A percentile compares a stretch with the other conserved stretches of the same genome.
These are phyloP conservation scores for Fraxinus pennsylvanica DNA, from an alignment of 257 asterid genomes.

Conservation along the genomic window DNA sequence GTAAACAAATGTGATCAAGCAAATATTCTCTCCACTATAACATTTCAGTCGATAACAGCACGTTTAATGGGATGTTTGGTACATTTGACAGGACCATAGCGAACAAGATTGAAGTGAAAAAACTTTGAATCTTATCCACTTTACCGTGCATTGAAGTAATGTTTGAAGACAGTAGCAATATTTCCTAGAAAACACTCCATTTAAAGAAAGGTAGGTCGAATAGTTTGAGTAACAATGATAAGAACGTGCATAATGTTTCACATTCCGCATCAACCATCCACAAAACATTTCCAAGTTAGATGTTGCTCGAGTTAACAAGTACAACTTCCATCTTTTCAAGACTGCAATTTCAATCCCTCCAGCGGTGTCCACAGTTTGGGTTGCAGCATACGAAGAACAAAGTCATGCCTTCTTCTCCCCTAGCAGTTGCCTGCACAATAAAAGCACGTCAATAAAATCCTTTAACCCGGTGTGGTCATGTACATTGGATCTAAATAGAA, in stretches of 20 bases:
- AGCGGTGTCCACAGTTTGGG: slow-evolving; percentile 78
- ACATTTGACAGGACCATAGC: too few species aligned
- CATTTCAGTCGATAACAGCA: too few species aligned
- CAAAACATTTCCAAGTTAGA: not conserved
- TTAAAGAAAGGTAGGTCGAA: not conserved
- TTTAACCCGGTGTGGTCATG: not conserved
- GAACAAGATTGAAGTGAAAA: too few species aligned
- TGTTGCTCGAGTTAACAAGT: slow-evolving; percentile 8
- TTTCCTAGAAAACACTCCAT: not conserved
- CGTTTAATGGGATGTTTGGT: too few species aligned
- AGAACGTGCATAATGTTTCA: not conserved
- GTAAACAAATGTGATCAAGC: too few species aligned
- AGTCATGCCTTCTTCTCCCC: slow-evolving; percentile 97
- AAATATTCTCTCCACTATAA: too few species aligned
- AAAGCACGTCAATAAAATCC: not conserved
- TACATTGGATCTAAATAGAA: not conserved
- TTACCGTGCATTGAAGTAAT: too few species aligned
- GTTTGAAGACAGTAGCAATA: too few species aligned
- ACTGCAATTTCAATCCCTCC: slow-evolving; percentile 67
- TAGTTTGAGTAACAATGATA: not conserved
- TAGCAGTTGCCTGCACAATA: slow-evolving; percentile 73
- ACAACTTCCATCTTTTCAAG: not conserved
- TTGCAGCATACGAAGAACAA: slow-evolving; percentile 95
- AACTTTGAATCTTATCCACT: too few species aligned
- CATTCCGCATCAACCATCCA: not conserved